Base-by-base conservation (phyloP, 345 rosid genomes). In the Cardamine chenopodiifolia region DNA sequence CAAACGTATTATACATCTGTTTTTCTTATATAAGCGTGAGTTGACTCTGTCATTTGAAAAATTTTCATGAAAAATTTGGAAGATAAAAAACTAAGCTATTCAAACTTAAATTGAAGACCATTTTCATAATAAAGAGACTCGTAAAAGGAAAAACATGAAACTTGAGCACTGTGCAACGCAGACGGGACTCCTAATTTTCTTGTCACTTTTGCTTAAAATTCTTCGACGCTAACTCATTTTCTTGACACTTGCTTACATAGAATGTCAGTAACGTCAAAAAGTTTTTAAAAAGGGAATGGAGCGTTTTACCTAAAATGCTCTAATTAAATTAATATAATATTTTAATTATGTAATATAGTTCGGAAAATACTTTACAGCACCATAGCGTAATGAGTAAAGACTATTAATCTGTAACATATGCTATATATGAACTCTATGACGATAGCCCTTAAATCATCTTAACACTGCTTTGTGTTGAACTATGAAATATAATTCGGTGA, bases 201-300 rank as follows among this genome's bases (percentile, higher is more conserved):
- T 32, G 5, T 23, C 34, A 6, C 45, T 64, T 73, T 31, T 54
- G 17, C 56, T 7, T 29, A 52, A 39, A 19, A 31, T 42, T 4
- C 11, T 25, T 48, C 60, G 50, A 49, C 20, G 52, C 29, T 37
- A 4, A 4, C 32, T 71, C 28, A 59, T 32, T 22, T 61, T 19
- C 28, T n/a, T 26, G 50, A 49, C 52, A 71, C 25, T 65, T 74
- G 72, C 52, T 56, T 47, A 56, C 48, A 29, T n/a, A 68, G 48
- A 68, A 50, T 50, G 62, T 59, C 39, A n/a, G 29, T 6, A 15
- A 22, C 35, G 12, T 39, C 37, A 53, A 39, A 23, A 25, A 0
- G 2, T 10, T 35, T 12, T 2, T n/a, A 37, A 57, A 26, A 0
- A 44, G 48, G 13, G 4, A 23, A 8, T 34, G 65, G 15, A 42